A percentile compares a stretch with the other conserved stretches of the same genome.
phyloP scores from a whole-genome alignment of 768 basidiomycete species.

The Rhodotorula graminis region DNA sequence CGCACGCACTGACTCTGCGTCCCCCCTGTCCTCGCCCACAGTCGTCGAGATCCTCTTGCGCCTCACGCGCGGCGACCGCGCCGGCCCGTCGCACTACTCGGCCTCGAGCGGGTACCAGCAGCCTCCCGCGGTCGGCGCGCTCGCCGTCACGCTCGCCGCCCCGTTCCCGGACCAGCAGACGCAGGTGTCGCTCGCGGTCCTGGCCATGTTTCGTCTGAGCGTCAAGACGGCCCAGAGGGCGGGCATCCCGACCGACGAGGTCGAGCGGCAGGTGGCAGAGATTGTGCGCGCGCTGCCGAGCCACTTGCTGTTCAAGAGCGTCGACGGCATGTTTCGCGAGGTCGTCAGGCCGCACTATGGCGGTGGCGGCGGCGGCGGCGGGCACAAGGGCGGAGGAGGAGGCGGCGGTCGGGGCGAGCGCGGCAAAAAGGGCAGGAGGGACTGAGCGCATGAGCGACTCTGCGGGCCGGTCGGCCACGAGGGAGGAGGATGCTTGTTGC shows the following conservation, averaged over 20 bases:
- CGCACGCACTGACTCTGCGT: neutral
- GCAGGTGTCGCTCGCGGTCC: constrained; percentile 84
- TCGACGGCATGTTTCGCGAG: constrained; percentile 76
- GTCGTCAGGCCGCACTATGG: constrained; percentile 6
- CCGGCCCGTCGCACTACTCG: constrained; percentile 54
- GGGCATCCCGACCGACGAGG: constrained; percentile 56
- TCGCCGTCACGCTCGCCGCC: constrained; percentile 53
- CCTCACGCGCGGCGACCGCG: constrained; percentile 82
- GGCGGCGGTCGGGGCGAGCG: neutral
- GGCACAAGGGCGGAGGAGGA: neutral
- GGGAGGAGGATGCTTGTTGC: neutral
- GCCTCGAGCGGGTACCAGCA: constrained; percentile 42
- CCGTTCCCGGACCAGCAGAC: constrained; percentile 85
- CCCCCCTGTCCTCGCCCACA: neutral
- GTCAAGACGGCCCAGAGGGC: constrained; percentile 75
- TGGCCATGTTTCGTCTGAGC: constrained; percentile 81
- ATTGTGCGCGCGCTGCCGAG: constrained; percentile 84
- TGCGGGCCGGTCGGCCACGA: neutral
- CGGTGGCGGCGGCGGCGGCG: neutral
- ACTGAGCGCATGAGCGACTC: neutral
- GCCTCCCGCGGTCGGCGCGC: constrained; percentile 37
- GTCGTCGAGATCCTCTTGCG: constrained; percentile 87
- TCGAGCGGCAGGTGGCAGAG: constrained; percentile 73
- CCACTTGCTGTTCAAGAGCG: constrained; percentile 77
- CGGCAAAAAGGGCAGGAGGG: neutral